Evolutionary conservation across 2,329 filamentous ascomycete genomes (phyloP), one percentile per base, ranked within the genome.

Genomic region (Ophiosphaerella korrae): DNA sequence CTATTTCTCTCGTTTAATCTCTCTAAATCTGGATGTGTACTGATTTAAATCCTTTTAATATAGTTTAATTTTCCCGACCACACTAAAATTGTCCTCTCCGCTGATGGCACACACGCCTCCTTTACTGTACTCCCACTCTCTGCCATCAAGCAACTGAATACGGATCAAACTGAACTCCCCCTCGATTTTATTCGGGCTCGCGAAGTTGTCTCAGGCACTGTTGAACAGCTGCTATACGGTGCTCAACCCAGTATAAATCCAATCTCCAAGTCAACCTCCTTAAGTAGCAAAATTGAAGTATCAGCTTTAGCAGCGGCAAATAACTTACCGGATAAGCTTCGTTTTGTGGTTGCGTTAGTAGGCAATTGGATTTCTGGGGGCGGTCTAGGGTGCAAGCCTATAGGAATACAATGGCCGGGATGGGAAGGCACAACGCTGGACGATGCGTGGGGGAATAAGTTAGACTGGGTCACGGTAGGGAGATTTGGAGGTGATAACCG

Each of bases 51-150:
- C 26, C 26, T 29, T 2, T 11, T 11, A 7, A 29, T 16, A 83
- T 87, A 38, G 83, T 89, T 93, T 75, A 93, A 94, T 75, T 94
- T 94, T 71, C 89, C 90, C 2, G 90, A 94, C 62, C 90, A 94
- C 72, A 93, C 90, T 52, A 94, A 94, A 75, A 83, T 94, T 47
- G 87, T 93, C 12, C 77, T 94, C 24, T 89, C 90, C 50, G 77
- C 87, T 1, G 84, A 88, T 26, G 89, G 88, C 13, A 84, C 82
- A 1, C 88, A 86, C 80, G 88, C 88, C 60, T 88, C 90, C 68
- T 90, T 92, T 68, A 89, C 89, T 76, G 87, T 90, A 64, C 83
- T 92, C 18, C 84, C 88, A 0, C 77, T 84, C n/a, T 84, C 88
- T 50, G 89, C 88, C 0, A 85, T 88, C 2, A 78, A 84, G 57